Evolutionary conservation across 331 rosid genomes (phyloP).

Genomic region (Saraca asoca): DNA sequence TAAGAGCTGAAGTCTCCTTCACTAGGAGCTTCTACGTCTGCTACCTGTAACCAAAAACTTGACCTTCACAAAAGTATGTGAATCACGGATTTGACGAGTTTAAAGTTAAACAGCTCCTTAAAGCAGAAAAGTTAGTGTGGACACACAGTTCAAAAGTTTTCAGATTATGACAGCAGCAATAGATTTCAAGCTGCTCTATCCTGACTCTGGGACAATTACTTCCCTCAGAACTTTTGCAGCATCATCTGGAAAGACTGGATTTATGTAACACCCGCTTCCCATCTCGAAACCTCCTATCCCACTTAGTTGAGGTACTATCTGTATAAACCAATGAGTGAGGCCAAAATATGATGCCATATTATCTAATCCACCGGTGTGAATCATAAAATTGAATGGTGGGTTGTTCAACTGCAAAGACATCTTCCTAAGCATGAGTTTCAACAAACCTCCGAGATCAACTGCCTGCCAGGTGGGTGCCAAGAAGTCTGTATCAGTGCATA

Average conservation of each 20-base stretch:
- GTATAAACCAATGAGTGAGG: constrained; percentile 78
- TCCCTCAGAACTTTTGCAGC: constrained; percentile 80
- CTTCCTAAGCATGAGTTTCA: constrained; percentile 70
- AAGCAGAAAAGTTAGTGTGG: too few relatives aligned
- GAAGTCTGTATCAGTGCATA: too few relatives aligned
- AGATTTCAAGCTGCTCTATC: constrained; percentile 11
- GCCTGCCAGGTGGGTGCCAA: constrained; percentile 54
- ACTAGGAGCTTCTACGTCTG: not conserved
- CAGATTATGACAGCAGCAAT: not conserved
- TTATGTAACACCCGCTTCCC: constrained; percentile 83
- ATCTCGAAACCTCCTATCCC: constrained; percentile 74
- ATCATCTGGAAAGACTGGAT: constrained; percentile 86
- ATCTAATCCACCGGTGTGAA: constrained; percentile 66
- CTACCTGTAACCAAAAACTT: not conserved
- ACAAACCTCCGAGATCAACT: constrained; percentile 72
- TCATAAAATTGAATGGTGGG: constrained; percentile 82
- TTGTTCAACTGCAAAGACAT: constrained; percentile 73
- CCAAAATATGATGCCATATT: constrained; percentile 47
- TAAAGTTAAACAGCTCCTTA: not conserved
- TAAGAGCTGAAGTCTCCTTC: not conserved
- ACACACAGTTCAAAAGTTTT: not conserved
- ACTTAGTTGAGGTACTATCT: constrained; percentile 74
- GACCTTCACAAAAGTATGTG: not conserved
- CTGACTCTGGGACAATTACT: constrained; percentile 53
- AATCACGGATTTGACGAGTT: not conserved